Conservation (phyloP, 2,329 filamentous ascomycete genomes). For the Epichloe gansuensis region DNA sequence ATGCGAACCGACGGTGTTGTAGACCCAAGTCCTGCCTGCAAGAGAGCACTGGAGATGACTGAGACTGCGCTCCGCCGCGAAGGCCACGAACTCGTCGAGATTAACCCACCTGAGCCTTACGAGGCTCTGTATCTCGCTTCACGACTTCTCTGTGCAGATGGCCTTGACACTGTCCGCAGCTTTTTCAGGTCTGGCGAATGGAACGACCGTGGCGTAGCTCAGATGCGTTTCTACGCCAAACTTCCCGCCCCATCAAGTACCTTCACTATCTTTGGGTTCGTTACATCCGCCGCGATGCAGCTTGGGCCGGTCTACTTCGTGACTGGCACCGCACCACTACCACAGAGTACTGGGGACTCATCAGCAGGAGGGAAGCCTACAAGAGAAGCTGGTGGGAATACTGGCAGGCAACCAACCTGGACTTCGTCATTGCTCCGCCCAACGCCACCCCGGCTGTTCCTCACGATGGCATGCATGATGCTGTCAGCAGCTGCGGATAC, state of each 20-base stretch:
- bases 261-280: constrained; percentile 85
- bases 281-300: constrained; percentile 60
- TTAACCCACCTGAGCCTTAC: constrained; percentile 56
- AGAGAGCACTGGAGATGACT: constrained; percentile 59
- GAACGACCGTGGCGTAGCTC: constrained; percentile 64
- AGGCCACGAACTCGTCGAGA: constrained; percentile 62
- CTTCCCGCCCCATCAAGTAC: constrained; percentile 64
- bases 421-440: constrained; percentile 71
- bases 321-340: constrained; percentile 64
- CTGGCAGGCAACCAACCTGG: constrained; percentile 63
- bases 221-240: constrained; percentile 62
- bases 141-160: constrained; percentile 73
- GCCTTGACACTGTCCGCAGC: constrained; percentile 65
- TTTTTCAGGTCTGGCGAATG: constrained; percentile 68
- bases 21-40: constrained; percentile 74
- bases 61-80: constrained; percentile 54
- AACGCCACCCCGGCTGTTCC: constrained; percentile 86
- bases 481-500: constrained; percentile 78
- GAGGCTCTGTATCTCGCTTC: constrained; percentile 66
- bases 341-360: constrained; percentile 72
- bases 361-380: constrained; percentile 64
- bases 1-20: constrained; percentile 73
- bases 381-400: constrained; percentile 71
- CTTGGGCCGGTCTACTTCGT: constrained; percentile 68
- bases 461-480: constrained; percentile 75